phyloP scores from a whole-genome alignment of 331 rosid species.

The Spiraea crenata region DNA sequence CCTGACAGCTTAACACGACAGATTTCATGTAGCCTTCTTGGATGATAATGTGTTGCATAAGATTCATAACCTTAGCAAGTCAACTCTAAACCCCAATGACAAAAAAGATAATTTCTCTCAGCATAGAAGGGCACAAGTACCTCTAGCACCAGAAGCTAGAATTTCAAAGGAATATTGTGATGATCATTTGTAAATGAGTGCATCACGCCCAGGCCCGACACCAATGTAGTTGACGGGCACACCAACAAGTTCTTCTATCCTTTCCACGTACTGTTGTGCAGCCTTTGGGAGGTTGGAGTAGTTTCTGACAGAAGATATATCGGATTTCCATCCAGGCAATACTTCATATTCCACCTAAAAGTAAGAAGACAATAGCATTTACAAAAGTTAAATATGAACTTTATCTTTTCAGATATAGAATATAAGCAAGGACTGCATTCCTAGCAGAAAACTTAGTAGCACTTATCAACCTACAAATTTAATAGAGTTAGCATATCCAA shows the following conservation, averaged over 20 bases:
- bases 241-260: constrained; percentile 84
- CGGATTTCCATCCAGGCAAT: constrained; percentile 83
- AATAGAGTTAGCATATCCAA: not conserved
- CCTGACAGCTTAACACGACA: not conserved
- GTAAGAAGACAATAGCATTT: constrained; percentile 19
- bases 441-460: not conserved
- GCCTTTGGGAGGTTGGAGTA: constrained; percentile 81
- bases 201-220: constrained; percentile 95
- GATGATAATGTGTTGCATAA: constrained; percentile 1
- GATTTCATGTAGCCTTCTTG: not conserved
- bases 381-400: constrained; percentile 13
- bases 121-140: constrained; percentile 23
- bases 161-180: not conserved
- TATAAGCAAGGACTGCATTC: not conserved
- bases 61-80: constrained; percentile 22
- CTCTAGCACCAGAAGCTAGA: constrained; percentile 19
- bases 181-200: constrained; percentile 69
- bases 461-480: not conserved
- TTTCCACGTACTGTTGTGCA: constrained; percentile 70
- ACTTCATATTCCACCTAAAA: constrained; percentile 82
- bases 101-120: not conserved
- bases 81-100: not conserved
- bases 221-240: constrained; percentile 88
- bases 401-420: not conserved
- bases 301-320: constrained; percentile 73